Conservation (phyloP, 2,329 filamentous ascomycete genomes). For the Teratosphaeria zuluensis region DNA sequence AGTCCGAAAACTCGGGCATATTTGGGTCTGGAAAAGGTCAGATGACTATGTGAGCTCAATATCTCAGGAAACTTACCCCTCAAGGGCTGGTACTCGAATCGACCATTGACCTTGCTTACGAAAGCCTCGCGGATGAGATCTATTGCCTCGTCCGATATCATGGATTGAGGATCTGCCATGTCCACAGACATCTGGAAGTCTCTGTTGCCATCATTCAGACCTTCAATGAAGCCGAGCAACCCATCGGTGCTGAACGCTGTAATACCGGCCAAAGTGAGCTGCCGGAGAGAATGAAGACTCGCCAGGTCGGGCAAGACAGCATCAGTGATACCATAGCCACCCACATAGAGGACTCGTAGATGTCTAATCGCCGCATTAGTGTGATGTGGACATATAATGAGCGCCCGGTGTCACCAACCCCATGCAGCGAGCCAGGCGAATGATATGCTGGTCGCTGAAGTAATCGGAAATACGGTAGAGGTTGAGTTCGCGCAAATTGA, state of each 20-base stretch:
- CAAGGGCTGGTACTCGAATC: slow-evolving; percentile 34
- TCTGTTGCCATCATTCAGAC: slow-evolving; percentile 31
- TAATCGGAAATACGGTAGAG: slow-evolving; percentile 43
- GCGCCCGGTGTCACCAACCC: background rate
- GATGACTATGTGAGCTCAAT: background rate
- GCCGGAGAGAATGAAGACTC: slow-evolving; percentile 39
- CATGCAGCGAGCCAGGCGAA: slow-evolving; percentile 36
- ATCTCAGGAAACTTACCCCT: slow-evolving; percentile 27
- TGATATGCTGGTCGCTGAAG: slow-evolving; percentile 43
- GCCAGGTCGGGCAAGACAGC: slow-evolving; percentile 38
- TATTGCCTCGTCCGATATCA: slow-evolving; percentile 31
- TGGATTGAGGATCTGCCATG: slow-evolving; percentile 33
- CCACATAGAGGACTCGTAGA: slow-evolving; percentile 49
- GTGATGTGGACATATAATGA: background rate
- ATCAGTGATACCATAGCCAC: slow-evolving; percentile 45
- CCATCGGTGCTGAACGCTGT: slow-evolving; percentile 46
- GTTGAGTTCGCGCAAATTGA: slow-evolving; percentile 44
- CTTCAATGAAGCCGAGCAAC: slow-evolving; percentile 37
- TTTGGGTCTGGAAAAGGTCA: slow-evolving; percentile 31
- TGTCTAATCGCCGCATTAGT: slow-evolving; percentile 13
- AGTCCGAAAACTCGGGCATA: slow-evolving; percentile 33
- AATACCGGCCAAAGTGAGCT: slow-evolving; percentile 44
- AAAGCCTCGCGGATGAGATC: slow-evolving; percentile 30
- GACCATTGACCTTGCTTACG: slow-evolving; percentile 31
- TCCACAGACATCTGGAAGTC: slow-evolving; percentile 36